A percentile compares a stretch with the other conserved stretches of the same genome.
Conservation (phyloP, 371 early-diverging fungal species). For the Smittium culicis region DNA sequence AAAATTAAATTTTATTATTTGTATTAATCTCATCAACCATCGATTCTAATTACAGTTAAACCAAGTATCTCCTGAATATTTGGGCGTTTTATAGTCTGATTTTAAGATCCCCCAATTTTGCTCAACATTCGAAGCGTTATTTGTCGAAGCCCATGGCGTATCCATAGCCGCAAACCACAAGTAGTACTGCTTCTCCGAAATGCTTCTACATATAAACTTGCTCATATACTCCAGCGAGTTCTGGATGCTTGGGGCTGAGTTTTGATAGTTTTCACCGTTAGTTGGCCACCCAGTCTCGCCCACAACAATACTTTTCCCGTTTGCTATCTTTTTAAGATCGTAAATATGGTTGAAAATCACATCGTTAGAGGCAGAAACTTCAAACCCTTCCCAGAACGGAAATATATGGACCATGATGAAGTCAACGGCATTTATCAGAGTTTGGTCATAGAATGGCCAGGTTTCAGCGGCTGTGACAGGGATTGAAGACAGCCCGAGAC, state of each 20-base stretch:
- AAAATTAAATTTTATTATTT: not conserved
- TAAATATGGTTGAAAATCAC: constrained; percentile 36
- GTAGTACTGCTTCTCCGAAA: constrained; percentile 34
- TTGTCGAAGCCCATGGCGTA: constrained; percentile 40
- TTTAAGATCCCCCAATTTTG: constrained; percentile 40
- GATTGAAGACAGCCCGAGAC: constrained; percentile 31
- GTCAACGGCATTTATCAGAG: constrained; percentile 38
- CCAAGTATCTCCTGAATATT: constrained; percentile 9
- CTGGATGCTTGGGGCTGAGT: constrained; percentile 33
- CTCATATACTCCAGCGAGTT: constrained; percentile 34
- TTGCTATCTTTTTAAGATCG: constrained; percentile 31
- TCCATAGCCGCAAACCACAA: constrained; percentile 48
- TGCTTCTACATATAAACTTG: constrained; percentile 32
- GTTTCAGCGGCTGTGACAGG: constrained; percentile 46
- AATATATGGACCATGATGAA: constrained; percentile 50
- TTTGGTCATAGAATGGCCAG: constrained; percentile 36
- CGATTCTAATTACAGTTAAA: constrained; percentile 5
- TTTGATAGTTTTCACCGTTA: constrained; percentile 34
- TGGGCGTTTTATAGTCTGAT: constrained; percentile 12
- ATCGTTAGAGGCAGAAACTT: constrained; percentile 34
- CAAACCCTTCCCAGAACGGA: constrained; percentile 51
- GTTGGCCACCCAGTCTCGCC: constrained; percentile 57
- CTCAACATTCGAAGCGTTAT: constrained; percentile 42
- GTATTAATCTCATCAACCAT: not conserved
- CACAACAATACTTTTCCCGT: constrained; percentile 34